Base-by-base conservation (phyloP, 2,329 filamentous ascomycete species). In the Plectosphaerella cucumerina region DNA sequence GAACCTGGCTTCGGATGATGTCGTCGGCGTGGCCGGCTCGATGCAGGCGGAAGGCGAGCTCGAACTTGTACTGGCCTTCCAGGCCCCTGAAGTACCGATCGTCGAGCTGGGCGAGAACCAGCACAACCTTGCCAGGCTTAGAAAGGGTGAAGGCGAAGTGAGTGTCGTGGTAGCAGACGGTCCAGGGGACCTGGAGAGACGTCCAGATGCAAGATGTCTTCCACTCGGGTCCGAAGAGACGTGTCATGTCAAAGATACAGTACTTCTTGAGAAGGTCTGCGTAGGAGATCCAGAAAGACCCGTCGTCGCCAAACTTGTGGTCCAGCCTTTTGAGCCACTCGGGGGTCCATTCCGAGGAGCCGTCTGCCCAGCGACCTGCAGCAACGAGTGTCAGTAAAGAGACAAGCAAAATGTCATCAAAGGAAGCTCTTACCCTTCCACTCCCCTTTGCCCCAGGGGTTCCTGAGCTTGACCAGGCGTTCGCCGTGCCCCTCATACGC, bases 401-500 rank as follows among this genome's bases (percentile, higher is more conserved):
- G 35, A 15, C n/a, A 39, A 6, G 6, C 11, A 8, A n/a, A 14
- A 20, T 20, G 39, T 10, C 54, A 63, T 81, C 85, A 89, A 11
- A 89, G 94, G 2, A 12, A 17, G 5, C 5, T 5, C 39, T 87
- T 76, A 2, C 90, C 90, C 26, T 81, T 87, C 89, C 89, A 94
- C 67, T 91, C 89, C 31, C 81, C 82, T 56, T 84, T 83, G 1
- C 89, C 90, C 89, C 89, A 94, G 0, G 90, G 90, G 59, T 94
- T 94, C 56, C 76, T 80, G 37, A 90, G 70, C 47, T 84, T 77
- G 3, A 90, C 71, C 1, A 91, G 71, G 2, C 85, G 78, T 23
- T 84, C 71, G 2, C 81, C 83, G 39, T 84, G 76, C 48, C 82
- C 71, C 56, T 86, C 84, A 14, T 78, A 70, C 2, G 76, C 74